These are phyloP conservation scores for Verticillium albo-atrum DNA, from an alignment of 2,329 filamentous ascomycete genomes.

Conservation along the genomic window DNA sequence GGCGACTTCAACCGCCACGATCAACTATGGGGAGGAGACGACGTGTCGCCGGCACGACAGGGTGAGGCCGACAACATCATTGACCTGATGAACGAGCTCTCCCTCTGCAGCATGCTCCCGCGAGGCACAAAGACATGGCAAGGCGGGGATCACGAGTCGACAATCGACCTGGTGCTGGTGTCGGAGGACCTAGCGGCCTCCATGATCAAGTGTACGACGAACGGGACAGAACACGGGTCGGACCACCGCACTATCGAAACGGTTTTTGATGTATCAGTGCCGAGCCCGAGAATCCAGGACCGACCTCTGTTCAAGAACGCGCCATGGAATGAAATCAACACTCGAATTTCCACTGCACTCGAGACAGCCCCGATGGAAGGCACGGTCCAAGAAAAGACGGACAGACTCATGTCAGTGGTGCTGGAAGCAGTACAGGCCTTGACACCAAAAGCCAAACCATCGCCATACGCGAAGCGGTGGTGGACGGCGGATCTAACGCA, in stretches of 20 bases:
- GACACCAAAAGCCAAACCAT: conserved; percentile 19
- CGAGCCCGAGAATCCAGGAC: conserved; percentile 5
- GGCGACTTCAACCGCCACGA: conserved; percentile 15
- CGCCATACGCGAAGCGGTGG: conserved; percentile 22
- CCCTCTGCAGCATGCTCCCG: conserved; percentile 24
- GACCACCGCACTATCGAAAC: conserved; percentile 25
- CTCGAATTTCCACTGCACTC: conserved; percentile 3
- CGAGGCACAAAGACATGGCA: conserved; percentile 26
- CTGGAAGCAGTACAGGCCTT: not conserved
- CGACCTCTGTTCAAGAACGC: conserved; percentile 20
- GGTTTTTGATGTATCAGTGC: conserved; percentile 17
- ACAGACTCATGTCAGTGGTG: conserved; percentile 1
- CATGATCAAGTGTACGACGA: conserved; percentile 10
- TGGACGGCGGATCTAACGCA: conserved; percentile 22
- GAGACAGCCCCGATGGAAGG: conserved; percentile 17
- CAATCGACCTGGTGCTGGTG: conserved; percentile 19
- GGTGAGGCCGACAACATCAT: conserved; percentile 30
- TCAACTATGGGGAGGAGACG: conserved; percentile 14
- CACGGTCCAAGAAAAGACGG: conserved; percentile 3
- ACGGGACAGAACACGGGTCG: conserved; percentile 18
- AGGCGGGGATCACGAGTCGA: conserved; percentile 13
- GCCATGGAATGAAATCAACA: conserved; percentile 18
- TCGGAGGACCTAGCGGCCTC: conserved; percentile 14
- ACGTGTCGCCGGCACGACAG: conserved; percentile 16
- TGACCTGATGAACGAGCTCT: conserved; percentile 26